These are phyloP conservation scores for Candida insectorum DNA, from an alignment of 805 yeast genomes.

Conservation along the genomic window DNA sequence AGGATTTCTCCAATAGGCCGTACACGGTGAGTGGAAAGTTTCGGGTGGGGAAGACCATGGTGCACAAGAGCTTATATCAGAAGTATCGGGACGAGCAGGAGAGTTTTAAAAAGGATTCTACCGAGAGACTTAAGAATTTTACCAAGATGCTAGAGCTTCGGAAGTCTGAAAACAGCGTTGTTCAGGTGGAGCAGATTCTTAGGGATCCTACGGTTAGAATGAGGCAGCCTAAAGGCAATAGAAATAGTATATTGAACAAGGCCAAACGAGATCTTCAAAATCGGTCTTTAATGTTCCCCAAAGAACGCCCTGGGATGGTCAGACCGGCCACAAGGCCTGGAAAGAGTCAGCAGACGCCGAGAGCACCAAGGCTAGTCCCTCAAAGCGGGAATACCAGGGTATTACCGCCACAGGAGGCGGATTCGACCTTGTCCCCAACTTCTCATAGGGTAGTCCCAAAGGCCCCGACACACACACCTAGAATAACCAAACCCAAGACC, in stretches of 20 bases:
- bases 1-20: constrained; percentile 50
- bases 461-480: too few species aligned
- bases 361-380: too few species aligned
- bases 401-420: too few species aligned
- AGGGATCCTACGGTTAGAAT: constrained; percentile 26
- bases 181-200: constrained; percentile 23
- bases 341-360: too few species aligned
- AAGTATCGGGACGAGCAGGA: constrained; percentile 40
- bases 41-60: too few species aligned
- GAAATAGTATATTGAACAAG: constrained; percentile 26
- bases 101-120: constrained; percentile 40
- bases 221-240: constrained; percentile 9
- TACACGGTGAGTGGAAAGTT: too few species aligned
- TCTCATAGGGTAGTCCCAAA: too few species aligned
- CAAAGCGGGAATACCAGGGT: too few species aligned
- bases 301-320: too few species aligned
- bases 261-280: constrained; percentile 34
- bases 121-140: constrained; percentile 41
- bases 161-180: constrained; percentile 42
- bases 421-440: too few species aligned
- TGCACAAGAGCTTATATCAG: constrained; percentile 34
- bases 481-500: too few species aligned
- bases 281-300: constrained; percentile 30
- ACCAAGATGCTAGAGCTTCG: constrained; percentile 36
- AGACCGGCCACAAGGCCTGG: too few species aligned